These are phyloP conservation scores for Pseudogymnoascus sp. DNA, from an alignment of 2,329 filamentous ascomycete species.

Conservation along the genomic window DNA sequence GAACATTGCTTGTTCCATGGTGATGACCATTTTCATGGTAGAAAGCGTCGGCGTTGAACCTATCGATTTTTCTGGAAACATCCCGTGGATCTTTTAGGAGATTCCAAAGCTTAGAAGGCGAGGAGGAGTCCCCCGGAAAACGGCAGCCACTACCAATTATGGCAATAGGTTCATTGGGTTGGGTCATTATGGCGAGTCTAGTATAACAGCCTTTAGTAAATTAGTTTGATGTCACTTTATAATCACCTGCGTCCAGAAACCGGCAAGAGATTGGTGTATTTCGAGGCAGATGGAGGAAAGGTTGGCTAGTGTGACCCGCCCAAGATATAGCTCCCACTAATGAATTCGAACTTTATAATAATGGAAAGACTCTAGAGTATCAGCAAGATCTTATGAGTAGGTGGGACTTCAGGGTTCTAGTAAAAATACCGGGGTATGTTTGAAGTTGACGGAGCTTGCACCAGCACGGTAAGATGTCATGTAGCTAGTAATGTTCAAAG, in stretches of 20 bases:
- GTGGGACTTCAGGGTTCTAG: background rate
- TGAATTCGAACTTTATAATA: background rate
- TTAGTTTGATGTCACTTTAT: background rate
- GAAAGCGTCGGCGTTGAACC: conserved; percentile 9
- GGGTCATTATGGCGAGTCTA: background rate
- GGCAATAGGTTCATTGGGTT: conserved; percentile 12
- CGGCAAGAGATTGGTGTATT: background rate
- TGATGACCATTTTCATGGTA: conserved; percentile 11
- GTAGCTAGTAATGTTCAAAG: background rate
- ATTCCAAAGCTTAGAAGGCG: conserved; percentile 11
- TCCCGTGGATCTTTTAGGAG: conserved; percentile 11
- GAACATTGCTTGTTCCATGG: conserved; percentile 12
- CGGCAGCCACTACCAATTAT: conserved; percentile 13
- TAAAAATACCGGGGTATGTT: background rate
- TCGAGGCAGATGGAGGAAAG: background rate
- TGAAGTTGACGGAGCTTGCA: background rate
- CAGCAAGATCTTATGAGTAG: background rate
- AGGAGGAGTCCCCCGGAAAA: conserved; percentile 11
- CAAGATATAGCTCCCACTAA: background rate
- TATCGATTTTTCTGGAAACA: conserved; percentile 6
- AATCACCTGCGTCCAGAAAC: background rate
- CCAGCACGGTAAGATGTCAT: background rate
- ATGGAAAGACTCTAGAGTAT: background rate
- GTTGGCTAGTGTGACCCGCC: background rate
- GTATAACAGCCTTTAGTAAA: background rate